Percentiles rank a stretch among this genome's conserved stretches.
Evolutionary conservation across 192 early-diverging fungal species (phyloP).

Genomic region (Linnemannia elongata): DNA sequence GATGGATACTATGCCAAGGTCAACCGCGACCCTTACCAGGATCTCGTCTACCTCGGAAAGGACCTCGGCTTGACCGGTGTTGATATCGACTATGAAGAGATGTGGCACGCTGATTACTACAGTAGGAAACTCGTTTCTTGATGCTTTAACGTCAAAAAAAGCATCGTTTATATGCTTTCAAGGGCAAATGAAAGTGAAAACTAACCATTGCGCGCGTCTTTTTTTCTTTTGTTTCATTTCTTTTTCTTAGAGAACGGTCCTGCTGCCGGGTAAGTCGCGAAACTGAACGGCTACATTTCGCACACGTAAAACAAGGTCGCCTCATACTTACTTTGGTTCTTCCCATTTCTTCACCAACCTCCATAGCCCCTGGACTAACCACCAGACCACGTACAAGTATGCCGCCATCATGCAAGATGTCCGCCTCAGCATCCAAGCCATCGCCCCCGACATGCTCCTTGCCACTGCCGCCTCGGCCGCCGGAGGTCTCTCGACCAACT

Average conservation of each 20-base stretch:
- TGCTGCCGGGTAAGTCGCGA: background rate
- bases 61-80: constrained; percentile 48
- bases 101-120: constrained; percentile 56
- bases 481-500: constrained; percentile 54
- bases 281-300: background rate
- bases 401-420: constrained; percentile 50
- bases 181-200: background rate
- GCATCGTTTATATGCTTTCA: background rate
- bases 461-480: constrained; percentile 50
- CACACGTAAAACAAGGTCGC: background rate
- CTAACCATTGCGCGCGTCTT: background rate
- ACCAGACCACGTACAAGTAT: constrained; percentile 57
- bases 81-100: constrained; percentile 55
- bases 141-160: background rate
- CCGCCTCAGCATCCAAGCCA: constrained; percentile 42
- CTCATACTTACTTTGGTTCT: background rate
- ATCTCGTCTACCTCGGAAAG: constrained; percentile 51
- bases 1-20: constrained; percentile 27
- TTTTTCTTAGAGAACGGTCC: background rate
- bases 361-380: constrained; percentile 45
- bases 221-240: background rate
- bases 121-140: constrained; percentile 23
- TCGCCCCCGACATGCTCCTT: constrained; percentile 28
- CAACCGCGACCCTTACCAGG: constrained; percentile 55
- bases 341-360: background rate